Evolutionary conservation across 2,329 filamentous ascomycete genomes (phyloP), one percentile per base, ranked within the genome.

Genomic region (Bipolaris zeicola): DNA sequence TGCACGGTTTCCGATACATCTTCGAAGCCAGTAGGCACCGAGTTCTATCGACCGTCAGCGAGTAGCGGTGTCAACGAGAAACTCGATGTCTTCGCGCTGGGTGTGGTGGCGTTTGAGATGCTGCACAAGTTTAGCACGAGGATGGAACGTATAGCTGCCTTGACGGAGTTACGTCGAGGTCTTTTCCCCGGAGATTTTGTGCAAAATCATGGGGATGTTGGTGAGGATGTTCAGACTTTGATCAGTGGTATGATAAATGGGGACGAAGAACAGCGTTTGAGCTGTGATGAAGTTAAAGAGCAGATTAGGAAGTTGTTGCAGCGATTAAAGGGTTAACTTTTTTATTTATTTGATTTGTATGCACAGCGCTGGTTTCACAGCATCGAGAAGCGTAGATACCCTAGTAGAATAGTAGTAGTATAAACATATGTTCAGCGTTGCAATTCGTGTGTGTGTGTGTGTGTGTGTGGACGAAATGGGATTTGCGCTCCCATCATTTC

Each of bases 101-200:
- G 86, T 0, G 80, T 89, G 10, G 83, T 89, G 28, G 75, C 85
- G 0, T 85, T 88, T 41, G 87, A 90, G 69, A 76, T 89, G 43
- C 63, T 88, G 0, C 83, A 81, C 58, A 77, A 73, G 5, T 85
- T 89, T 50, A 65, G 62, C 3, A 72, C 67, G 1, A 52, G 69
- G 8, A 79, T 78, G 73, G 79, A 80, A 61, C 67, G 79, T 6
- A 59, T 69, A 37, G 64, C 76, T 7, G 74, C 72, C 1, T 58
- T 80, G 10, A 65, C 64, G 1, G 61, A 64, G 2, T 61, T 80
- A 4, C 73, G 76, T 14, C 57, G 60, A 8, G 73, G 74, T 1
- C 44, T 65, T 13, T 65, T 78, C 26, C 71, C 74, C 0, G 57
- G 56, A 2, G 64, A 57, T 0, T 76, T 78, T 52, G 63, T 61